These are phyloP conservation scores for Beta corolliflora DNA, from an alignment of 179 eudicot genomes.

Conservation along the genomic window DNA sequence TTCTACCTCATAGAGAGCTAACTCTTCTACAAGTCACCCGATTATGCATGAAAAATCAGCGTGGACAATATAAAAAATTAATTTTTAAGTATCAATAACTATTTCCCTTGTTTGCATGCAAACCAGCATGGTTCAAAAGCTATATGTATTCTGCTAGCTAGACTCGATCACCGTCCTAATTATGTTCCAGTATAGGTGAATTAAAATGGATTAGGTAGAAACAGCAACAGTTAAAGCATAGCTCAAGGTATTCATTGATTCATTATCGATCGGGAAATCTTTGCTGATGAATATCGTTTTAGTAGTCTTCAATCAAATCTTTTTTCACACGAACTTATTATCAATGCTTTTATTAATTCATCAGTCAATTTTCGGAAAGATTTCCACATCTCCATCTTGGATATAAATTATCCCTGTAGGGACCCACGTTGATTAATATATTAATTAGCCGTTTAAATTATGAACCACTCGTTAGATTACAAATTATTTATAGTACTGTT, in stretches of 20 bases:
- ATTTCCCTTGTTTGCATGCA: background rate
- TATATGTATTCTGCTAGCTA: background rate
- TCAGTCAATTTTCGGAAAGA: conserved; percentile 31
- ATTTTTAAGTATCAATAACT: no score
- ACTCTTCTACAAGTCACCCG: no score
- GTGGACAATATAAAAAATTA: no score
- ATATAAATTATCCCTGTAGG: conserved; percentile 21
- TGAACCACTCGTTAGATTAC: conserved; percentile 2
- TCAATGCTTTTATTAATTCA: background rate
- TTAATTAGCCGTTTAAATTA: background rate
- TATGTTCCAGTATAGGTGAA: background rate
- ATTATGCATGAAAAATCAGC: no score
- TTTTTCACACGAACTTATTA: background rate
- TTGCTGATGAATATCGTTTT: background rate
- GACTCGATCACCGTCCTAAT: conserved; percentile 2
- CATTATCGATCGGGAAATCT: conserved; percentile 8
- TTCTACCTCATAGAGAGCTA: no score
- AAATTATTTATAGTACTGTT: background rate
- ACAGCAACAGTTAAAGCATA: conserved; percentile 26
- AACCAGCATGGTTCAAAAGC: conserved; percentile 2
- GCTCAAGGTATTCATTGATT: conserved; percentile 20
- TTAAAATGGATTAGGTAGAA: conserved; percentile 21
- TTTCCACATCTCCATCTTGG: conserved; percentile 30
- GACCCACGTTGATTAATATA: conserved; percentile 29
- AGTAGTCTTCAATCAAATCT: background rate